Evolutionary conservation across 2,329 filamentous ascomycete species (phyloP).

Genomic region (Ophiostoma triangulosporum): DNA sequence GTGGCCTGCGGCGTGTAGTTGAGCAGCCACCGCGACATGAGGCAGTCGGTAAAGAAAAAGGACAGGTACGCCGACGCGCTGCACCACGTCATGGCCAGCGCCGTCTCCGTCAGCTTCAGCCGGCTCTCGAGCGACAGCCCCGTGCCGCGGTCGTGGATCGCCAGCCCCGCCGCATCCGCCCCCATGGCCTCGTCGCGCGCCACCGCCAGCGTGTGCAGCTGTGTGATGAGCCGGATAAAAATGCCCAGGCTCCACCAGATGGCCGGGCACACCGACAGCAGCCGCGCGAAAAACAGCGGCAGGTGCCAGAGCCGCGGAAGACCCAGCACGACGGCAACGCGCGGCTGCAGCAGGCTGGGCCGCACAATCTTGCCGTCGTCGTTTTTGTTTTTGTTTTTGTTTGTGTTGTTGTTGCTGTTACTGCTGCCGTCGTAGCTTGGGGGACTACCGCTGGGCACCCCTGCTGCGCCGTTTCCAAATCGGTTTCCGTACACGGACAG

Average conservation of each 20-base stretch:
- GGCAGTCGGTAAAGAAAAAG: slow-evolving; percentile 72
- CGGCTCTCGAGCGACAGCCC: slow-evolving; percentile 27
- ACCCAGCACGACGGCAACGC: slow-evolving; percentile 64
- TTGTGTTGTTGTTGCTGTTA: background rate
- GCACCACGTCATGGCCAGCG: slow-evolving; percentile 64
- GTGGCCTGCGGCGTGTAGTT: slow-evolving; percentile 74
- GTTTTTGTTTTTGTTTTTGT: background rate
- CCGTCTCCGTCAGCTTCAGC: slow-evolving; percentile 52
- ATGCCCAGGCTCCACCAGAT: slow-evolving; percentile 60
- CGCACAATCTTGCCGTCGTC: slow-evolving; percentile 13
- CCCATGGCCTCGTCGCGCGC: slow-evolving; percentile 9
- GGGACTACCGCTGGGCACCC: background rate
- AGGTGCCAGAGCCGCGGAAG: slow-evolving; percentile 61
- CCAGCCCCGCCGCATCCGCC: slow-evolving; percentile 4
- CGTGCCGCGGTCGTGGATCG: slow-evolving; percentile 2
- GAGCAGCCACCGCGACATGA: slow-evolving; percentile 77
- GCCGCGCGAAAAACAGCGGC: slow-evolving; percentile 58
- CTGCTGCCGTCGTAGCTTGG: slow-evolving; percentile 7
- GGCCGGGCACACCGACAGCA: slow-evolving; percentile 56
- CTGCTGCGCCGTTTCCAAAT: background rate
- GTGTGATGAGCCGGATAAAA: slow-evolving; percentile 52
- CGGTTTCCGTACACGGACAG: background rate
- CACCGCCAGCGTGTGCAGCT: slow-evolving; percentile 31
- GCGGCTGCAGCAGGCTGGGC: slow-evolving; percentile 51
- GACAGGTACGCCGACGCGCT: slow-evolving; percentile 64